Evolutionary conservation across 768 basidiomycete species (phyloP).

Genomic region (Suillus plorans): DNA sequence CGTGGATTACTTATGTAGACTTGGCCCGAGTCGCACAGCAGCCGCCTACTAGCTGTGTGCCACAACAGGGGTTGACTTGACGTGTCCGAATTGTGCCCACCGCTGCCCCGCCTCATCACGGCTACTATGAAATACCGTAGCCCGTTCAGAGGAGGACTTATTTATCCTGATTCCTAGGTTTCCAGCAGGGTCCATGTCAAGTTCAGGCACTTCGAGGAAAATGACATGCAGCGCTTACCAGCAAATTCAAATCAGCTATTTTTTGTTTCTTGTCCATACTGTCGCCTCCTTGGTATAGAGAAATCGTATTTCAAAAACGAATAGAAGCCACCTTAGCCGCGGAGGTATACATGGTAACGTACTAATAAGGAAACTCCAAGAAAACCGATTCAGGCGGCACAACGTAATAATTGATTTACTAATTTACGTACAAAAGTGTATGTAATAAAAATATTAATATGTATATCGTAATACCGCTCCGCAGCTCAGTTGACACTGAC

Average conservation of each 20-base stretch:
- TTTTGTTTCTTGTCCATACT: not conserved
- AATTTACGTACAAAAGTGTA: too few relatives aligned
- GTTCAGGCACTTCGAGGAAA: not conserved
- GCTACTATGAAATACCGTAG: not conserved
- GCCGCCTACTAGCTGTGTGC: not conserved
- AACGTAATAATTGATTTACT: too few relatives aligned
- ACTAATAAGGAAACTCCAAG: not conserved
- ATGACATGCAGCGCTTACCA: not conserved
- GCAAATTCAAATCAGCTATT: not conserved
- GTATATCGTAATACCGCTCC: too few relatives aligned
- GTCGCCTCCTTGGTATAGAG: not conserved
- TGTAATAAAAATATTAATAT: too few relatives aligned
- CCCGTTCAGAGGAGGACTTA: not conserved
- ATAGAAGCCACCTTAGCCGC: not conserved
- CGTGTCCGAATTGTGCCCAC: not conserved
- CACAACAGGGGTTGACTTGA: not conserved
- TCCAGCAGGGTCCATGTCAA: not conserved
- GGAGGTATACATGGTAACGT: not conserved
- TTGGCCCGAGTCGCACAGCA: not conserved
- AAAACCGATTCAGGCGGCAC: too few relatives aligned
- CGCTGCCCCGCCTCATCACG: not conserved
- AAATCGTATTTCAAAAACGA: not conserved
- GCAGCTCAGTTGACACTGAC: too few relatives aligned
- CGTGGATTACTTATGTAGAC: too few relatives aligned
- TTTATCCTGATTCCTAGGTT: not conserved